Evolutionary conservation across 164 flowering plant genomes (phyloP).

Genomic region (Aristolochia fimbriata): DNA sequence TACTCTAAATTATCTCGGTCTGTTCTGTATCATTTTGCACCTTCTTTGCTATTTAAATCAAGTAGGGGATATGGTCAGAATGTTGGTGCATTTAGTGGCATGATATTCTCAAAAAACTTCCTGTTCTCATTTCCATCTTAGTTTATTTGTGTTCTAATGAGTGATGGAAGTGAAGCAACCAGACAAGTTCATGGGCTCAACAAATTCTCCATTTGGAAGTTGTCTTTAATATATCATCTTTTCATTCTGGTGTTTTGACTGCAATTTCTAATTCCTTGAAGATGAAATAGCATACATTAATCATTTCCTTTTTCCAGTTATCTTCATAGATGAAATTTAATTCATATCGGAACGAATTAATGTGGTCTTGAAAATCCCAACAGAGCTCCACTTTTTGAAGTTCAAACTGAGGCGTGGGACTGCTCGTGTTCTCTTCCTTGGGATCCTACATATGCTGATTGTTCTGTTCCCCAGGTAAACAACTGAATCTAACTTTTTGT

Average conservation of each 20-base stretch:
- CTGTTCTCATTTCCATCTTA: neutral
- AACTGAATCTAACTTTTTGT: neutral
- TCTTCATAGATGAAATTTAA: neutral
- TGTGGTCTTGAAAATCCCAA: neutral
- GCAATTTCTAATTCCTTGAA: neutral
- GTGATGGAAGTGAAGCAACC: neutral
- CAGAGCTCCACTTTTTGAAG: slow-evolving; percentile 96
- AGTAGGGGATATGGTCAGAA: too few relatives aligned
- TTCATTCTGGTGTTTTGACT: neutral
- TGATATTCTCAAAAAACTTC: neutral
- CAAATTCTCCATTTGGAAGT: neutral
- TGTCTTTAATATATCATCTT: neutral
- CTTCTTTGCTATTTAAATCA: neutral
- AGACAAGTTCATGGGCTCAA: too few relatives aligned
- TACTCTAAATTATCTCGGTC: neutral
- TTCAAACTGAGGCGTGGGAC: slow-evolving; percentile 86
- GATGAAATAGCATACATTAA: neutral
- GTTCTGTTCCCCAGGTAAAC: slow-evolving; percentile 90
- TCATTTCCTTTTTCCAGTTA: neutral
- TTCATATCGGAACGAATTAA: neutral
- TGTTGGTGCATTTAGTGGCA: too few relatives aligned
- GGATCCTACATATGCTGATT: slow-evolving; percentile 91
- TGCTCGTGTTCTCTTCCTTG: slow-evolving; percentile 70
- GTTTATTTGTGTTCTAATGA: neutral
- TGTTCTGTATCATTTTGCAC: neutral